Percentiles rank a stretch among this genome's conserved stretches.
phyloP scores from a whole-genome alignment of 306 rosid genomes.

The Rosa lucieae region DNA sequence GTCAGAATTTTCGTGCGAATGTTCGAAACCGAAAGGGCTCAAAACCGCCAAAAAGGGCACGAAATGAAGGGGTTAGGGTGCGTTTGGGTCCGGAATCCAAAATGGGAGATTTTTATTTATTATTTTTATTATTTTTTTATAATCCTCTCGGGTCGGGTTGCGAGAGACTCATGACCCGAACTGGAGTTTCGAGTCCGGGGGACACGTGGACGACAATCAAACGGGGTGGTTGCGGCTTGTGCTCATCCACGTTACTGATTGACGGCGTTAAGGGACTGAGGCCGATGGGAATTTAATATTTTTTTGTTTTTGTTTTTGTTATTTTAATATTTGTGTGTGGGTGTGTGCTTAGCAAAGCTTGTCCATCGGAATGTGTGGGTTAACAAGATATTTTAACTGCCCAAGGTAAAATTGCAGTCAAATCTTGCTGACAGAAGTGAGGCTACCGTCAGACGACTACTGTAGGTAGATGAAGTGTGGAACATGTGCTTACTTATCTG shows the following conservation, averaged over 20 bases:
- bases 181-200: conserved; percentile 40
- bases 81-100: conserved; percentile 36
- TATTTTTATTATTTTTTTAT: background rate
- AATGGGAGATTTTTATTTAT: background rate
- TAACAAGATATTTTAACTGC: background rate
- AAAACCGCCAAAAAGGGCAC: conserved; percentile 73
- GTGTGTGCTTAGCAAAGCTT: background rate
- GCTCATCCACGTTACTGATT: conserved; percentile 1
- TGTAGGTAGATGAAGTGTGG: no score
- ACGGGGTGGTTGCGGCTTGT: background rate
- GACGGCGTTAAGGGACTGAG: background rate
- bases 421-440: background rate
- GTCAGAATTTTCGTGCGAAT: conserved; percentile 42
- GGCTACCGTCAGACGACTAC: no score
- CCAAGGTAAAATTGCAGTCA: background rate
- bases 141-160: background rate
- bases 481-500: no score
- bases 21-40: conserved; percentile 54
- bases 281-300: background rate
- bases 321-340: background rate
- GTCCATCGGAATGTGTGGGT: background rate
- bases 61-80: conserved; percentile 24
- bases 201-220: conserved; percentile 43
- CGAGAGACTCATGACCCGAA: background rate
- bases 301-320: background rate